Conservation (phyloP, 1,139 yeast genomes). For the Geotrichum candidum region DNA sequence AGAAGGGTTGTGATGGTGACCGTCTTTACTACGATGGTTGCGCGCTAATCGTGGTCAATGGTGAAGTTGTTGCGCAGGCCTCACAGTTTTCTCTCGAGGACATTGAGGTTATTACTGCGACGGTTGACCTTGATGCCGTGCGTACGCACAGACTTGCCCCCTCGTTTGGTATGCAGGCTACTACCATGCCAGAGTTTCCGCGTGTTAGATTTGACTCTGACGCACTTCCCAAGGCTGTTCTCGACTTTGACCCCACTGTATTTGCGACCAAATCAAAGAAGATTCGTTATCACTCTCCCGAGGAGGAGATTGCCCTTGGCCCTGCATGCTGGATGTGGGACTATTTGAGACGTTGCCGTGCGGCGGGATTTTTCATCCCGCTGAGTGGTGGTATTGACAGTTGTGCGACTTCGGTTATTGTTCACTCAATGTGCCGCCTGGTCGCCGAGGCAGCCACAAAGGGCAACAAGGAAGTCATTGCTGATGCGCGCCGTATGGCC, state of each 20-base stretch:
- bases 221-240: conserved; percentile 18
- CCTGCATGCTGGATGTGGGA: conserved; percentile 99
- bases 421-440: conserved; percentile 86
- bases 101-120: conserved; percentile 90
- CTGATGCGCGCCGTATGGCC: conserved; percentile 64
- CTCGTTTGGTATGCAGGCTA: conserved; percentile 70
- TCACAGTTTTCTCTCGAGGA: conserved; percentile 82
- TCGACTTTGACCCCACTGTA: conserved; percentile 57
- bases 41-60: conserved; percentile 89
- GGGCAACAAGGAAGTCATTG: conserved; percentile 67
- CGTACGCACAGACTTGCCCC: conserved; percentile 68
- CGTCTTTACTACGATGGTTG: conserved; percentile 94
- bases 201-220: conserved; percentile 47
- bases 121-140: conserved; percentile 88
- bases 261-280: conserved; percentile 50
- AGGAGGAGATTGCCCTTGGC: conserved; percentile 93
- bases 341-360: conserved; percentile 79
- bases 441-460: conserved; percentile 62
- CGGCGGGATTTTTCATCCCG: conserved; percentile 89
- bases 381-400: conserved; percentile 96
- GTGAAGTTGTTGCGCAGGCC: conserved; percentile 87
- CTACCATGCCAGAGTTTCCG: conserved; percentile 49
- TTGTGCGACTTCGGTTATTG: conserved; percentile 94
- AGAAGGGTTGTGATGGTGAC: conserved; percentile 98
- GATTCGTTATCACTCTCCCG: conserved; percentile 69